Evolutionary conservation across 2,329 filamentous ascomycete genomes (phyloP), one percentile per base, ranked within the genome.

Genomic region (Pestalotiopsis sp.): DNA sequence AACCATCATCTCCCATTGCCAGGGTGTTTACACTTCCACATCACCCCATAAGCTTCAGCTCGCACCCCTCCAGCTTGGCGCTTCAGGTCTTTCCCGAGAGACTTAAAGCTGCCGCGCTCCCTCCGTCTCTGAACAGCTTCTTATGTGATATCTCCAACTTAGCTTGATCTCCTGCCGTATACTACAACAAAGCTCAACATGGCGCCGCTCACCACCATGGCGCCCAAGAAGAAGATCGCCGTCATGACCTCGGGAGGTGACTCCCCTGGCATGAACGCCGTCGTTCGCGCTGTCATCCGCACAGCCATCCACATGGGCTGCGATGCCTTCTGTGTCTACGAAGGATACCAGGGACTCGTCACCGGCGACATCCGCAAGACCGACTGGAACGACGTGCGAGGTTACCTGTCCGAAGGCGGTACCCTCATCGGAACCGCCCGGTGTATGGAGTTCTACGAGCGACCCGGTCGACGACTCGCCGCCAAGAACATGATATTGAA

Each of bases 231-330:
- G 81, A 89, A 89, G 81, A 95, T 98, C 79, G 95, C 91, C 73
- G 90, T 98, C 80, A 94, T 98, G 91, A 98, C 95, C 77, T 97
- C 93, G 74, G 95, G 95, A 78, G 95, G 95, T 77, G 95, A 98
- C 86, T 93, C 94, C 73, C 95, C 94, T 2, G 95, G 95, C 79
- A 98, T 98, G 95, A 97, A 96, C 81, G 94, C 91, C 70, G 93
- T 93, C 45, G 94, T 98, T 49, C 90, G 95, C 70, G 94, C 95
- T 64, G 93, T 97, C 36, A 93, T 99, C 69, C 92, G 96, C 74
- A 97, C 94, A 88, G 90, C 94, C 65, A 93, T 98, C 74, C 90
- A 96, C 80, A 89, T 93, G 81, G 91, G 89, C 70, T 95, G 93
- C 78, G 92, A 95, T 75, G 87, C 92, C 70, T 96, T 89, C 76